phyloP scores from a whole-genome alignment of 2,329 filamentous ascomycete species.

The Aspergillus ochraceoroseus region DNA sequence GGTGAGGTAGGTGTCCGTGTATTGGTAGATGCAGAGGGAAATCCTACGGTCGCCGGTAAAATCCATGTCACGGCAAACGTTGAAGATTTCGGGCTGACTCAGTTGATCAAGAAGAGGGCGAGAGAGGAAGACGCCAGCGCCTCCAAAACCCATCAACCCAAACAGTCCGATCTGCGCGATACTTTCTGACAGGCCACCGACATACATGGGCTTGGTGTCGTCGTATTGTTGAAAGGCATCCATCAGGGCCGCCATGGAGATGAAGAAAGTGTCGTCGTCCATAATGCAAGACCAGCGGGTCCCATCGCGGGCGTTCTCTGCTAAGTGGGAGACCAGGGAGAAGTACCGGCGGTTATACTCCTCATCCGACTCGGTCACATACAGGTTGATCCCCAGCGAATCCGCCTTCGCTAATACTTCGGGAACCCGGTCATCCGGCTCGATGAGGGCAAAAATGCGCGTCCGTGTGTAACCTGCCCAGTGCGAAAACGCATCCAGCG shows the following conservation, averaged over 20 bases:
- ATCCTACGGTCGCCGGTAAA: constrained; percentile 54
- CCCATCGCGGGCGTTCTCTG: constrained; percentile 41
- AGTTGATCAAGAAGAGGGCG: constrained; percentile 50
- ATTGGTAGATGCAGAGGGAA: constrained; percentile 53
- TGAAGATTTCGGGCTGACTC: constrained; percentile 40
- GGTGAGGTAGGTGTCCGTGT: constrained; percentile 53
- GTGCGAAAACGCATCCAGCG: constrained; percentile 51
- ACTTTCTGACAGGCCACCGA: constrained; percentile 57
- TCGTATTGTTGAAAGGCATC: constrained; percentile 49
- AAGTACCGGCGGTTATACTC: constrained; percentile 53
- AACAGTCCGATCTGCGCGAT: constrained; percentile 49
- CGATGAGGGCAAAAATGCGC: constrained; percentile 51
- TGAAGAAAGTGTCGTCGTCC: constrained; percentile 62
- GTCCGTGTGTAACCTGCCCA: constrained; percentile 53
- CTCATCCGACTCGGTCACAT: constrained; percentile 31
- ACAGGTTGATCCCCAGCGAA: constrained; percentile 42
- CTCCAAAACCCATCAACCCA: constrained; percentile 58
- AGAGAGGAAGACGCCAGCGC: constrained; percentile 57
- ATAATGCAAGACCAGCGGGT: constrained; percentile 56
- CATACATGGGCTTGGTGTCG: constrained; percentile 48
- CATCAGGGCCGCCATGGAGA: constrained; percentile 50
- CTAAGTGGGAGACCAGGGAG: constrained; percentile 50
- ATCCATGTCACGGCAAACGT: constrained; percentile 47
- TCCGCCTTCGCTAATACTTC: constrained; percentile 35
- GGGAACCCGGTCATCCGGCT: constrained; percentile 35